phyloP scores from a whole-genome alignment of 305 asterid species.

The Plantago lanceolata region DNA sequence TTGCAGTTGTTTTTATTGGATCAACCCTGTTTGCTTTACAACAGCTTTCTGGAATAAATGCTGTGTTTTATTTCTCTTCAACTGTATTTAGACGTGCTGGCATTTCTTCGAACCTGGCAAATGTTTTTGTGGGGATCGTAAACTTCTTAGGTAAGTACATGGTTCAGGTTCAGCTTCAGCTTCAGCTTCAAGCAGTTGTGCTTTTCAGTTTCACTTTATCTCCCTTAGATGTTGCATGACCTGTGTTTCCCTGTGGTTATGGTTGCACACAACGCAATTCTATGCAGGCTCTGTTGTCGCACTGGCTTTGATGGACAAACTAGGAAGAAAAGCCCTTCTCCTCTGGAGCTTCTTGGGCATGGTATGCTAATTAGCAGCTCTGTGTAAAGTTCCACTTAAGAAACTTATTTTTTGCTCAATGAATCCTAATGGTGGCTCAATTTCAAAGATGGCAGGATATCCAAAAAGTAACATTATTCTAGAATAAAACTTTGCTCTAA shows the following conservation, averaged over 20 bases:
- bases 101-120: conserved; percentile 88
- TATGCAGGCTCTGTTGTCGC: conserved; percentile 70
- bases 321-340: conserved; percentile 85
- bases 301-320: conserved; percentile 74
- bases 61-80: conserved; percentile 98
- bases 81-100: conserved; percentile 98
- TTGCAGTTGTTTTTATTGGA: conserved; percentile 99
- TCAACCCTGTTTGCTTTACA: conserved; percentile 96
- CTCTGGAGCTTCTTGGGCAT: conserved; percentile 95
- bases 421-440: conserved; percentile 3
- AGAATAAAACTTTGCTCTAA: not conserved
- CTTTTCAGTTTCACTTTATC: conserved; percentile 11
- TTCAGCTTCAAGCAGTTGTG: conserved; percentile 15
- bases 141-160: conserved; percentile 56
- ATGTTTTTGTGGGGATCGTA: conserved; percentile 67
- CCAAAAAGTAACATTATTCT: not conserved
- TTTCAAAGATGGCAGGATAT: not conserved
- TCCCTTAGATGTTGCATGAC: not conserved
- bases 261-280: conserved; percentile 14
- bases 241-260: conserved; percentile 12
- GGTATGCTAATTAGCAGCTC: conserved; percentile 40
- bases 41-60: conserved; percentile 99
- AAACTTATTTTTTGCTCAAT: not conserved
- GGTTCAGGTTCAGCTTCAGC: conserved; percentile 17
- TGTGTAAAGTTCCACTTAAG: conserved; percentile 10